Base-by-base conservation (phyloP, 768 basidiomycete genomes). In the Lactarius vividus region DNA sequence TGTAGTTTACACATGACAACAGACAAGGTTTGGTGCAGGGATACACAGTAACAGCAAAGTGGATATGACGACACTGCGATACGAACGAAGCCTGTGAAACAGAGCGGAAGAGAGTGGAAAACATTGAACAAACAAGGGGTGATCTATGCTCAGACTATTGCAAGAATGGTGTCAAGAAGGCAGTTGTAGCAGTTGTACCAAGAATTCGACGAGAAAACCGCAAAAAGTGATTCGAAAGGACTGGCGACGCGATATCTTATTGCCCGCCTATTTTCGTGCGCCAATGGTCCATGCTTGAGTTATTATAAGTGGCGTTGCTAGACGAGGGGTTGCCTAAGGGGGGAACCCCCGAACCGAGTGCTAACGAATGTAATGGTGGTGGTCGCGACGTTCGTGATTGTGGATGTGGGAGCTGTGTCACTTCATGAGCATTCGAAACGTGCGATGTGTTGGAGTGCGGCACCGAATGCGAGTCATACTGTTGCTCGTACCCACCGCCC, bases 251-350 rank as follows among this genome's bases (percentile, higher is more conserved):
- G 31, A 54, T 44, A 56, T 58, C 49, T 28, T 44, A 29, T 49
- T 66, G 52, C 57, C 65, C 65, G 52, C 61, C 57, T 44, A 66
- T 63, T 66, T 66, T 66, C 35, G 65, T 59, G 33, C 65, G 65
- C 65, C 65, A 66, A 15, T 66, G 61, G 28, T 59, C 57, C 65
- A 66, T 58, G 57, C n/a, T 42, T 28, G 65, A 54, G 28, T 18
- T 63, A 39, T 61, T 54, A 53, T 63, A 66, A 23, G 65, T 8
- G 40, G 61, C 33, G 52, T 52, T 20, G 31, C 57, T 39, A 23
- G 65, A 54, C 16, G 61, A 46, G 8, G 65, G 33, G 40, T 29
- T 35, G 20, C 57, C 57, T 52, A 55, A 63, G 29, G 57, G 42
- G 26, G 61, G 26, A 33, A 66, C 46, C 57, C 61, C 65, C n/a